phyloP scores from a whole-genome alignment of 23 red algal genomes.

The Porphyridium purpureum region DNA sequence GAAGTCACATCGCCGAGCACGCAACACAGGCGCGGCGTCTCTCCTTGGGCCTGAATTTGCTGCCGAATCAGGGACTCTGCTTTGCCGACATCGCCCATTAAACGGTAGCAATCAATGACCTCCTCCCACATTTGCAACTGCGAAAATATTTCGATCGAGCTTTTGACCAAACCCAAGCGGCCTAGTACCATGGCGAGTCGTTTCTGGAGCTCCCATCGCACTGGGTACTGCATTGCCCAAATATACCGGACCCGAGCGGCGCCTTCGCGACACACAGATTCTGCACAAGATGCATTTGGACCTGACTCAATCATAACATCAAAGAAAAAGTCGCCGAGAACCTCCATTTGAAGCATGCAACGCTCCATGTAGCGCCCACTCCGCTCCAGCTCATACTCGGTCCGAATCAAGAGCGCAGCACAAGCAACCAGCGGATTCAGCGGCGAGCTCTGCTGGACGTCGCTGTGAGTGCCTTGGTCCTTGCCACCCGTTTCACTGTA shows the following conservation, averaged over 20 bases:
- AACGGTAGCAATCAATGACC: conserved; percentile 80
- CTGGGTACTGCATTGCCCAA: conserved; percentile 39
- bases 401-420: conserved; percentile 38
- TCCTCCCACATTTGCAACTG: conserved; percentile 75
- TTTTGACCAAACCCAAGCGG: conserved; percentile 76
- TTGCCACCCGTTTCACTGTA: conserved; percentile 1
- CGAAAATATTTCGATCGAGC: conserved; percentile 77
- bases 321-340: conserved; percentile 38
- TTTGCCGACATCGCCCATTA: conserved; percentile 61
- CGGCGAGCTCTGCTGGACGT: conserved; percentile 4
- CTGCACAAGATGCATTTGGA: too few relatives aligned
- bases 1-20: conserved; percentile 77
- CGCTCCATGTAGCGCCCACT: conserved; percentile 74
- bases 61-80: conserved; percentile 47
- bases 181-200: conserved; percentile 68
- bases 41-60: conserved; percentile 34
- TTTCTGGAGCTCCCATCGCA: conserved; percentile 65
- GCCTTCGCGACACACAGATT: conserved; percentile 1
- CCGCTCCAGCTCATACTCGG: conserved; percentile 28
- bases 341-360: conserved; percentile 70
- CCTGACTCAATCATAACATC: conserved; percentile 3
- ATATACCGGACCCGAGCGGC: conserved; percentile 23
- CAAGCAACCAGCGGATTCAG: conserved; percentile 22
- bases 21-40: conserved; percentile 41
- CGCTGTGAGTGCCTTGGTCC: neutral